These are phyloP conservation scores for Fusarium nisikadoi DNA, from an alignment of 2,329 filamentous ascomycete species.

Conservation along the genomic window DNA sequence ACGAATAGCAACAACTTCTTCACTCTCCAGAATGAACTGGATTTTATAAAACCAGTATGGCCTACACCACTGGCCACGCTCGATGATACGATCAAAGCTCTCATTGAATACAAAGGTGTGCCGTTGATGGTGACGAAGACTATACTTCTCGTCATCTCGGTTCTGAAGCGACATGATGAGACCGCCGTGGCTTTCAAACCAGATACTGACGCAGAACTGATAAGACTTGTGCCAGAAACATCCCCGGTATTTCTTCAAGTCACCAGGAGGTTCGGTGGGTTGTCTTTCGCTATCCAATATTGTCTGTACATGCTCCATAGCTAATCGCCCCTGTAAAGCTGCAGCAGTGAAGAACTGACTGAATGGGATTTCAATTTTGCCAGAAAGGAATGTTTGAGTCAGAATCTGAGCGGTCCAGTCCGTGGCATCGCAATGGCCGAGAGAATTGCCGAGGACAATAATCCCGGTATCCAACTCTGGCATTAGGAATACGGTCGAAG, in stretches of 20 bases:
- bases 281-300: not conserved
- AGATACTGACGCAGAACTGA: not conserved
- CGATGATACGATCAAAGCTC: not conserved
- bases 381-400: not conserved
- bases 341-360: not conserved
- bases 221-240: not conserved
- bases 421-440: not conserved
- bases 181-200: not conserved
- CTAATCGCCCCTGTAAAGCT: not conserved
- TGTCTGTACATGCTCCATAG: not conserved
- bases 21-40: not conserved
- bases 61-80: not conserved
- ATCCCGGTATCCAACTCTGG: not conserved
- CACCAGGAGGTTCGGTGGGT: not conserved
- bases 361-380: not conserved
- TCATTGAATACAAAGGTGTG: not conserved
- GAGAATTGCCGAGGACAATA: not conserved
- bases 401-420: not conserved
- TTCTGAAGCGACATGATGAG: not conserved
- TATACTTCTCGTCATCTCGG: not conserved
- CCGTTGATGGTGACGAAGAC: not conserved
- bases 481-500: not conserved
- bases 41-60: not conserved
- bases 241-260: not conserved
- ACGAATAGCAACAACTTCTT: not conserved